Base-by-base conservation (phyloP, 768 basidiomycete genomes). In the Rubroboletus pulcherrimus region DNA sequence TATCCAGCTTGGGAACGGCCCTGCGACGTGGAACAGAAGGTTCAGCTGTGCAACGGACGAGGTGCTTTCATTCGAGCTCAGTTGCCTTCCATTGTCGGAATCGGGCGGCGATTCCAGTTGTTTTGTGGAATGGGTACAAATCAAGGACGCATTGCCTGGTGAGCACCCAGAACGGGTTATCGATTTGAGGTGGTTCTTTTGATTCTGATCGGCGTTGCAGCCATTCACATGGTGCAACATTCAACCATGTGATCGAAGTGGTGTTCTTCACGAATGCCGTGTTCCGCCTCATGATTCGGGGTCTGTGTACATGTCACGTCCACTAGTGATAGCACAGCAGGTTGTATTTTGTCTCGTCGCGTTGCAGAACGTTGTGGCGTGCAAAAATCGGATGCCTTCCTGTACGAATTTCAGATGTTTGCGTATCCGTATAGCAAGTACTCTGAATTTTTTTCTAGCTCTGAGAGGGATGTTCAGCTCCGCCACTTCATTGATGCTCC, bases 41-140 rank as follows among this genome's bases (percentile, higher is more conserved):
- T 48, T 60, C 6, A 55, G 21, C 35, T 60, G 59, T 30, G 40
- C 15, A 2, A 43, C 10, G 19, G 59, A 60, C 1, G 59, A 61
- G 15, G 59, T 60, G 2, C 53, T 61, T 8, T 55, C 59, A 4
- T 60, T 60, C 26, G 59, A 60, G 31, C 53, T 60, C 17, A 31
- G 59, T 7, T 60, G 59, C 15, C 49, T 56, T 42, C 49, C 59
- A 3, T 15, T 4, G 45, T 49, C 29, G 14, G 59, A 60, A 39
- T 50, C 52, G 1, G 53, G 53, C 5, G 58, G 43, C 3, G 58
- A 60, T 47, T n/a, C 49, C 12, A 29, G 24, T 3, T 60, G 59
- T 34, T 24, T 31, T 0, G 49, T 60, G 5, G 59, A 60, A 7
- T 61, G 59, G 59, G 34, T 60, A 12, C 59, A 60, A 12, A 60